Evolutionary conservation across 2,329 filamentous ascomycete species (phyloP), one percentile per base, ranked within the genome.

Genomic region (Scedosporium aurantiacum): DNA sequence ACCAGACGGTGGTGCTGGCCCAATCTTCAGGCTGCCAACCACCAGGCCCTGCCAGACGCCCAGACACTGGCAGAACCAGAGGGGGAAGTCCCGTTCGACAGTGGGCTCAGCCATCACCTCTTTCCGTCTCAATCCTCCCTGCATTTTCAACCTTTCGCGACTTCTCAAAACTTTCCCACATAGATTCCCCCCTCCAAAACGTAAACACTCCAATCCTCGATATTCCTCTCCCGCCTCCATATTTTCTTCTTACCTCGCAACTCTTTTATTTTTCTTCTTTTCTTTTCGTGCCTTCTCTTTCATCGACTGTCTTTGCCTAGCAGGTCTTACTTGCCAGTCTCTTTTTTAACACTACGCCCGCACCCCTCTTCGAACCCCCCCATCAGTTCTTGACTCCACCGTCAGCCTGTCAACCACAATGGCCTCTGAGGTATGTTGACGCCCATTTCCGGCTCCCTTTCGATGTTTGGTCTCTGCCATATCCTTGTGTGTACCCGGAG

Each of bases 381-480:
- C 58, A 52, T 50, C 58, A 60, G 25, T 28, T 16, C 21, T 52
- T 40, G 25, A 32, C 58, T 50, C 58, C 58, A 28, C 58, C 28
- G 28, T 28, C 21, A 54, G 50, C 27, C 47, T 16, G 54, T 18
- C 28, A n/a, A 59, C 70, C 73, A 82, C 71, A 72, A 85, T 85
- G 82, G 79, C 80, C 74, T 82, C 80, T 76, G 83, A 86, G 78
- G 83, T 86, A 81, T 71, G 82, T 79, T 43, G 58, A 25, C 16
- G 43, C 50, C 41, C 28, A 14, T 21, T 25, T 27, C 41, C 12
- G 18, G 37, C 58, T 63, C 59, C 56, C 56, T 57, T 55, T 56
- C n/a, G 37, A 62, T 60, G 55, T 65, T 66, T 58, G 54, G 56
- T 63, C 58, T 52, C 43, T 45, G 52, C 21, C 40, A 59, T 57